phyloP scores from a whole-genome alignment of 306 rosid species.

The Casuarina glauca region DNA sequence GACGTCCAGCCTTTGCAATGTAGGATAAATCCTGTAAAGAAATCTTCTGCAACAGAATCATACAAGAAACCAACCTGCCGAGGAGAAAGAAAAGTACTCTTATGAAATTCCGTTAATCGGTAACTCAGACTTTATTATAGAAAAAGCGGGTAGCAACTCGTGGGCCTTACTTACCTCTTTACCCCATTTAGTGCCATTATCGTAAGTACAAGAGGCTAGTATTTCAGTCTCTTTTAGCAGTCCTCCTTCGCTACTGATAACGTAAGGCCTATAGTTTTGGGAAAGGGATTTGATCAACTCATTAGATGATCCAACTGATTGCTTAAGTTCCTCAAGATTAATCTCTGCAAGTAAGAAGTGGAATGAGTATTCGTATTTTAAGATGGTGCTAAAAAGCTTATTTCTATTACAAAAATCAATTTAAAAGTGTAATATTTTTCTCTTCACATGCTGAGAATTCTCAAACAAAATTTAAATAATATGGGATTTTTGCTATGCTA shows the following conservation, averaged over 20 bases:
- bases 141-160: background rate
- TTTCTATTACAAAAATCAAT: too few species aligned
- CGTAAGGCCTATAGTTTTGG: constrained; percentile 16
- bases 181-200: too few species aligned
- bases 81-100: background rate
- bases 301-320: constrained; percentile 54
- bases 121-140: background rate
- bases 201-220: too few species aligned
- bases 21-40: constrained; percentile 52
- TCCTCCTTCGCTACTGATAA: too few species aligned
- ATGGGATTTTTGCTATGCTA: too few species aligned
- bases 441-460: too few species aligned
- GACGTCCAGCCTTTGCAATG: constrained; percentile 74
- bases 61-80: constrained; percentile 67
- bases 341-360: constrained; percentile 31
- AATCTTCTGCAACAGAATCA: constrained; percentile 55
- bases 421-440: too few species aligned
- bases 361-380: background rate
- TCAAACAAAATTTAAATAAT: too few species aligned
- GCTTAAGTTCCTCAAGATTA: constrained; percentile 37
- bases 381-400: too few species aligned
- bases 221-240: too few species aligned
- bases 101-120: background rate
- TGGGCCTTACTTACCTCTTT: too few species aligned
- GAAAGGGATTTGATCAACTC: constrained; percentile 50